These are phyloP conservation scores for Pestalotiopsis sp. DNA, from an alignment of 2,329 filamentous ascomycete species.

Conservation along the genomic window DNA sequence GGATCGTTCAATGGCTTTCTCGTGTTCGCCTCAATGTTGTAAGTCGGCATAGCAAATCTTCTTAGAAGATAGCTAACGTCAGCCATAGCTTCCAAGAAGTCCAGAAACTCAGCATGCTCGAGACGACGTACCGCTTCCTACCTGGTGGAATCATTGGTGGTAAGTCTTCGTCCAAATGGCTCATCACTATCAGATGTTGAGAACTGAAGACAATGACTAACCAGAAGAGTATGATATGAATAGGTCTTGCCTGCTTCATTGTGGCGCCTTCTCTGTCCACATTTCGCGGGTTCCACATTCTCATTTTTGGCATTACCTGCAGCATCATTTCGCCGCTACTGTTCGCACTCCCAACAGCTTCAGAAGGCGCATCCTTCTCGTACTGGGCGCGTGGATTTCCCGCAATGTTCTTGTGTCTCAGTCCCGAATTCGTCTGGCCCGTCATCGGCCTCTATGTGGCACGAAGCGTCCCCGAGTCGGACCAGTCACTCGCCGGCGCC, in stretches of 20 bases:
- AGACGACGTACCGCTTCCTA: background rate
- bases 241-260: background rate
- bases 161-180: background rate
- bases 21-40: background rate
- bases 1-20: background rate
- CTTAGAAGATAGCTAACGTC: background rate
- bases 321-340: background rate
- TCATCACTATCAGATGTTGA: background rate
- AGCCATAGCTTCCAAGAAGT: background rate
- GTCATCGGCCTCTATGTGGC: background rate
- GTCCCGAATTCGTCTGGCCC: background rate
- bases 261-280: background rate
- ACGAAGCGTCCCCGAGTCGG: background rate
- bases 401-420: background rate
- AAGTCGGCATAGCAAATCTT: background rate
- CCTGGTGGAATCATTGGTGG: background rate
- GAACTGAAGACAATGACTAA: background rate
- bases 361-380: background rate
- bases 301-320: background rate
- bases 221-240: background rate
- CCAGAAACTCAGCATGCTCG: background rate
- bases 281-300: background rate
- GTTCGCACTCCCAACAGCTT: background rate
- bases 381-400: background rate
- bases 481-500: background rate